phyloP scores from a whole-genome alignment of 1,284 basidiomycete genomes.

The Malassezia dermatis region DNA sequence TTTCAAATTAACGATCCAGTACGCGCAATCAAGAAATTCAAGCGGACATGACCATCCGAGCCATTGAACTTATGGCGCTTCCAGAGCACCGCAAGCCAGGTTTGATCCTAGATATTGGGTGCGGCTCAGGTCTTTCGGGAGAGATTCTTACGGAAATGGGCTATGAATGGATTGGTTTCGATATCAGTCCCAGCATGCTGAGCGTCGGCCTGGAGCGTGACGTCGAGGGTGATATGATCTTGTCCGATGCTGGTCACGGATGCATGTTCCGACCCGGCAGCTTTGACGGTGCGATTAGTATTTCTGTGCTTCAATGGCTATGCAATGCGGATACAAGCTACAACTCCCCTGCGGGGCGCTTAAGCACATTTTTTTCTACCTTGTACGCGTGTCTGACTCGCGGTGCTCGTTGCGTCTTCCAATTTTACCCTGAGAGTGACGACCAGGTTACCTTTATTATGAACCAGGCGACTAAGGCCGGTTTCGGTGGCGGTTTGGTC shows the following conservation, averaged over 20 bases:
- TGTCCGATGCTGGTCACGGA: constrained; percentile 51
- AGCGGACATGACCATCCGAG: constrained; percentile 92
- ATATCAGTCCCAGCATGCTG: constrained; percentile 87
- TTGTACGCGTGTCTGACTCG: constrained; percentile 82
- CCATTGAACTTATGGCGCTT: constrained; percentile 77
- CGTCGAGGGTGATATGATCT: constrained; percentile 44
- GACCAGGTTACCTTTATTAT: constrained; percentile 62
- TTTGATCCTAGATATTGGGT: constrained; percentile 85
- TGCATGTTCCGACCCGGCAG: constrained; percentile 78
- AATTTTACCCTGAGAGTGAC: constrained; percentile 47
- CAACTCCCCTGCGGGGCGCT: constrained; percentile 81
- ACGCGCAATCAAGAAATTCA: constrained; percentile 92
- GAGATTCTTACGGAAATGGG: constrained; percentile 93
- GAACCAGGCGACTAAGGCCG: constrained; percentile 78
- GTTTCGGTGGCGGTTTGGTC: constrained; percentile 91
- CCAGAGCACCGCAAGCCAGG: constrained; percentile 50
- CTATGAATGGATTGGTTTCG: constrained; percentile 85
- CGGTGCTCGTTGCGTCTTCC: constrained; percentile 79
- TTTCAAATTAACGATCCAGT: constrained; percentile 7
- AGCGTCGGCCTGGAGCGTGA: constrained; percentile 44
- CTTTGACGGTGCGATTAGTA: constrained; percentile 95
- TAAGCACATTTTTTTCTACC: constrained; percentile 89
- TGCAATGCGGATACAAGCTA: constrained; percentile 90
- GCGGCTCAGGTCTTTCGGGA: constrained; percentile 93
- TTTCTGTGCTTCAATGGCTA: constrained; percentile 97